Evolutionary conservation across 192 early-diverging fungal genomes (phyloP).

Genomic region (Podila clonocystis): DNA sequence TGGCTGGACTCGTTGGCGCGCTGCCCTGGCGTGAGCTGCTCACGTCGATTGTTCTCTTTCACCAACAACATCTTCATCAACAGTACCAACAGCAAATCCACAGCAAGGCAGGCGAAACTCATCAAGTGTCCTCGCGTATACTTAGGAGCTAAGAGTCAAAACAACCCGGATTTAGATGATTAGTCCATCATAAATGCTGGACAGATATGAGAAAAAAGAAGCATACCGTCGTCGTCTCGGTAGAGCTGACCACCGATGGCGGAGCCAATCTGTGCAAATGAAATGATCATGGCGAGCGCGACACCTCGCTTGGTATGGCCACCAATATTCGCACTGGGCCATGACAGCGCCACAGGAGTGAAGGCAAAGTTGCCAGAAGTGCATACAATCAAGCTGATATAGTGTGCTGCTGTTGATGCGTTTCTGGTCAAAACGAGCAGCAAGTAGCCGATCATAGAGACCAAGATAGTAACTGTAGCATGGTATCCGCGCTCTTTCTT

Average conservation of each 20-base stretch:
- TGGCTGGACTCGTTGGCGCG: background rate
- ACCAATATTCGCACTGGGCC: conserved; percentile 62
- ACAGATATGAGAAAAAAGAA: background rate
- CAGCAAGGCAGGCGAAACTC: background rate
- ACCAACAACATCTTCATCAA: background rate
- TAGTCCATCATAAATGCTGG: no score
- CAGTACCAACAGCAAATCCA: background rate
- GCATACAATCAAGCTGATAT: conserved; percentile 6
- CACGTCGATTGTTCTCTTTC: background rate
- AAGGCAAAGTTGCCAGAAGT: conserved; percentile 15
- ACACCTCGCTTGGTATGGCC: conserved; percentile 72
- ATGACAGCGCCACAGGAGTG: conserved; percentile 57
- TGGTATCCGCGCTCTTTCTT: conserved; percentile 5
- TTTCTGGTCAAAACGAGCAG: conserved; percentile 9
- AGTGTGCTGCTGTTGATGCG: conserved; percentile 26
- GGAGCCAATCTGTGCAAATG: conserved; percentile 71
- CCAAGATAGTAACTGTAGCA: background rate
- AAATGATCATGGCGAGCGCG: conserved; percentile 65
- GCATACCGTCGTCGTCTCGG: conserved; percentile 57
- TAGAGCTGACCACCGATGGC: conserved; percentile 75
- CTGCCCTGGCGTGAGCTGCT: background rate
- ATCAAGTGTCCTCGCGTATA: conserved; percentile 4
- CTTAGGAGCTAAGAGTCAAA: background rate
- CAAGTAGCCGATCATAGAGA: background rate
- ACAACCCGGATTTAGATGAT: background rate